phyloP scores from a whole-genome alignment of 2,329 filamentous ascomycete species.

The Hirsutella rhossiliensis region DNA sequence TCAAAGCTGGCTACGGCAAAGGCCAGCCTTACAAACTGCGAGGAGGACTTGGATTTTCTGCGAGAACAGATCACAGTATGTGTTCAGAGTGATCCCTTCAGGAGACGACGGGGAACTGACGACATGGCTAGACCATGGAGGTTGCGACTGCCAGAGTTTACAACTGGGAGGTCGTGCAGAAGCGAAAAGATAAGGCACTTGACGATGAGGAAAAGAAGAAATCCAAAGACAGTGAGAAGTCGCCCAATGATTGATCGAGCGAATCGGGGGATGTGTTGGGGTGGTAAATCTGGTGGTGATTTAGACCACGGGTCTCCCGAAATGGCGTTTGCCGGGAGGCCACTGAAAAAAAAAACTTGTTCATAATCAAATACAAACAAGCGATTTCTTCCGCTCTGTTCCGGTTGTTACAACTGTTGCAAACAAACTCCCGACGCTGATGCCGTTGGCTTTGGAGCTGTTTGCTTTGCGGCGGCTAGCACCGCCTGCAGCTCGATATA shows the following conservation, averaged over 20 bases:
- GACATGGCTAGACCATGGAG: constrained; percentile 68
- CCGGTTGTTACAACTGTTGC: too few relatives aligned
- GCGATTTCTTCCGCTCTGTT: too few relatives aligned
- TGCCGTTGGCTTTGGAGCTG: too few relatives aligned
- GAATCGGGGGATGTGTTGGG: not conserved
- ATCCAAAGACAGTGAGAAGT: constrained; percentile 21
- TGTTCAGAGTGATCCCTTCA: constrained; percentile 5
- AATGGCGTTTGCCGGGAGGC: too few relatives aligned
- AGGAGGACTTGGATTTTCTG: constrained; percentile 92
- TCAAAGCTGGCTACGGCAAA: constrained; percentile 72
- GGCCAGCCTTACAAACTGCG: constrained; percentile 71
- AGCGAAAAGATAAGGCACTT: constrained; percentile 76
- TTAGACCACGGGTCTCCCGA: too few relatives aligned
- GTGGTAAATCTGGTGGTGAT: too few relatives aligned
- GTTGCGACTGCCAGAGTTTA: constrained; percentile 96
- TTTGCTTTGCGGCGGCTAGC: too few relatives aligned
- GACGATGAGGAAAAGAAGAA: constrained; percentile 35
- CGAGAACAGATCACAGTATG: constrained; percentile 90
- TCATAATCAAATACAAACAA: too few relatives aligned
- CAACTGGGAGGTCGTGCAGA: constrained; percentile 97
- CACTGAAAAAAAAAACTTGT: too few relatives aligned
- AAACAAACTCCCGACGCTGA: too few relatives aligned
- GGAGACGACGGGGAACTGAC: constrained; percentile 3
- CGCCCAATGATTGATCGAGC: not conserved
- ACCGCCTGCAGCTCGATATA: too few relatives aligned